Evolutionary conservation across 2,329 filamentous ascomycete genomes (phyloP).

Genomic region (Juglanconis oblonga): DNA sequence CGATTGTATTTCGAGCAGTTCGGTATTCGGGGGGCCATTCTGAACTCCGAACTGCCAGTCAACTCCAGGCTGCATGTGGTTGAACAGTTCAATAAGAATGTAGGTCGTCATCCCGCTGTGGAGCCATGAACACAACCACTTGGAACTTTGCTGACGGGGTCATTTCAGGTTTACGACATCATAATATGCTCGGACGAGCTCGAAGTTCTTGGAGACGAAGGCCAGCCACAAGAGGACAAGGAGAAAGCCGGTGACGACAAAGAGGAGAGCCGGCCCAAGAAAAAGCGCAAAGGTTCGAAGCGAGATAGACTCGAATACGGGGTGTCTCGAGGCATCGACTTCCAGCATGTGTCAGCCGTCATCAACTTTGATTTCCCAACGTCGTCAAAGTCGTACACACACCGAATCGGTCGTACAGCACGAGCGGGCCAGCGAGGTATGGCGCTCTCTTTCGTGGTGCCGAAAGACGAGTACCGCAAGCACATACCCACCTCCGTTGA

Average conservation of each 20-base stretch:
- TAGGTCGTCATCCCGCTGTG: constrained; percentile 33
- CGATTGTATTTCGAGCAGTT: constrained; percentile 98
- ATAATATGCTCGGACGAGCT: constrained; percentile 95
- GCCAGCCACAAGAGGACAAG: constrained; percentile 33
- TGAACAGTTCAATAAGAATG: constrained; percentile 92
- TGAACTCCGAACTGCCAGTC: constrained; percentile 92
- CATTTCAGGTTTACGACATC: constrained; percentile 74
- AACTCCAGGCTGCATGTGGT: constrained; percentile 93
- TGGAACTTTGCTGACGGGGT: background rate
- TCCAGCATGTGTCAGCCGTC: constrained; percentile 90
- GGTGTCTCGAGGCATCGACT: constrained; percentile 94
- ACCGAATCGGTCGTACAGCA: constrained; percentile 91
- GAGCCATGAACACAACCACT: too few relatives aligned
- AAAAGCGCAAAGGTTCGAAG: constrained; percentile 63
- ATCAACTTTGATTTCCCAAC: constrained; percentile 95
- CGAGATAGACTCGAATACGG: constrained; percentile 79
- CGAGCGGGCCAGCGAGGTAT: constrained; percentile 89
- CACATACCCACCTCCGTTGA: constrained; percentile 81
- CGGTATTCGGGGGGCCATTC: constrained; percentile 84
- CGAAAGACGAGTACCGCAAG: constrained; percentile 76
- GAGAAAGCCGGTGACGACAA: constrained; percentile 11
- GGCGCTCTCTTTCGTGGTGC: constrained; percentile 92
- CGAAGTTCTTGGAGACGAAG: constrained; percentile 71
- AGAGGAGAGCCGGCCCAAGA: constrained; percentile 49
- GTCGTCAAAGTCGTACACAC: constrained; percentile 89